Conservation (phyloP, 2,329 filamentous ascomycete species). For the Rhynchosporium secalis region DNA sequence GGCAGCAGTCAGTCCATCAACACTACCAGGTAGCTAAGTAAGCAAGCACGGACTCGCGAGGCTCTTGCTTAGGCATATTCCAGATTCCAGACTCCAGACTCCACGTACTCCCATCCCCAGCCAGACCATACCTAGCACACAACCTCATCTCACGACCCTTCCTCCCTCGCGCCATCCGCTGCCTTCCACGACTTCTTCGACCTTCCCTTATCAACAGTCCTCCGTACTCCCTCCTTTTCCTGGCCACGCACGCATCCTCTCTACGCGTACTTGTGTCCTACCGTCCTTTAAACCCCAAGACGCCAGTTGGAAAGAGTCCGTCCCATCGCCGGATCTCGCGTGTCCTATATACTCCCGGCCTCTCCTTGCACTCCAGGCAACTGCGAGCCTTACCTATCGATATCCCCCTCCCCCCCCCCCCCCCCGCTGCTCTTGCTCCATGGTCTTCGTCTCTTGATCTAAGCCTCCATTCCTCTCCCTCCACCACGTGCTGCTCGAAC, state of each 20-base stretch:
- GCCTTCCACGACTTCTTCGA: no score
- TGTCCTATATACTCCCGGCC: constrained; percentile 28
- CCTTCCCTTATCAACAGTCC: no score
- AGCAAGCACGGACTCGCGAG: constrained; percentile 20
- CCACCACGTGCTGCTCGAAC: neutral
- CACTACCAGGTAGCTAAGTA: no score
- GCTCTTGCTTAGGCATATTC: constrained; percentile 17
- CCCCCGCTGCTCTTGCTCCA: constrained; percentile 3
- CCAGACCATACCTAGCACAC: neutral
- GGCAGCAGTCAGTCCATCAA: constrained; percentile 21
- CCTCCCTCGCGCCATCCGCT: constrained; percentile 9
- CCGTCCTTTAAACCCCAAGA: constrained; percentile 1
- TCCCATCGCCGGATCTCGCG: constrained; percentile 13
- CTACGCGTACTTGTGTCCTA: constrained; percentile 17
- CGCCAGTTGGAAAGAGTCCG: neutral
- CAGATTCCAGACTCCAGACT: constrained; percentile 3
- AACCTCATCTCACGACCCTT: neutral
- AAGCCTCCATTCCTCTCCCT: constrained; percentile 10
- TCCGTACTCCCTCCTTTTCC: neutral
- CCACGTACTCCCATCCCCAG: neutral
- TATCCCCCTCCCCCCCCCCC: constrained; percentile 11
- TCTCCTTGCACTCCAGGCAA: constrained; percentile 25
- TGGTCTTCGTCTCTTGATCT: constrained; percentile 10
- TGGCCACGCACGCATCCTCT: constrained; percentile 24
- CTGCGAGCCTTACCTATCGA: constrained; percentile 27